Evolutionary conservation across 148 eudicot genomes (phyloP).

Genomic region (Spergularia bocconei): DNA sequence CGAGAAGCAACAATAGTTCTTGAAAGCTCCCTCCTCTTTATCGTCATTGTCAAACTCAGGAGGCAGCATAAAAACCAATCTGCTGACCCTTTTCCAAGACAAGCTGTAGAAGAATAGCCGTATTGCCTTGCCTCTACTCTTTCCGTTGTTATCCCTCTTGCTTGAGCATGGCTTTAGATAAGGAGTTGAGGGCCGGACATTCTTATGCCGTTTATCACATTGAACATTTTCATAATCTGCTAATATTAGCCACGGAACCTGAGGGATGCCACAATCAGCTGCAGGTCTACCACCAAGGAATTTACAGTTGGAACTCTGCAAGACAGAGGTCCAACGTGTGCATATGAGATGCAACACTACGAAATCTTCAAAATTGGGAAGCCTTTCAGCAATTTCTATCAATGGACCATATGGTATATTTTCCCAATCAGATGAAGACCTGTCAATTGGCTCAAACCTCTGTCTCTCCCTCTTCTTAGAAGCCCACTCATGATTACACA

Average conservation of each 20-base stretch:
- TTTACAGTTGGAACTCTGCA: background rate
- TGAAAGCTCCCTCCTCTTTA: background rate
- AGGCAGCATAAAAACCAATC: background rate
- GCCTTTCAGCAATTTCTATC: background rate
- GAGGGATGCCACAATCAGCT: background rate
- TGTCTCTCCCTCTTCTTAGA: background rate
- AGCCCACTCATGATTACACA: background rate
- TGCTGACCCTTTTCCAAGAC: background rate
- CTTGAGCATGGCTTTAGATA: background rate
- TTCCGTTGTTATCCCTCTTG: background rate
- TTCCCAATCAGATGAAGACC: background rate
- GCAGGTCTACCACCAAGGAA: background rate
- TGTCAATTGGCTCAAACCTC: background rate
- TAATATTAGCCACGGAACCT: slow-evolving; percentile 6
- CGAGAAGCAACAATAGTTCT: background rate
- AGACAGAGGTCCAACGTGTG: background rate
- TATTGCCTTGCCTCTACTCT: background rate
- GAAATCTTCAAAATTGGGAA: background rate
- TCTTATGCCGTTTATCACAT: background rate
- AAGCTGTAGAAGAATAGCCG: slow-evolving; percentile 8
- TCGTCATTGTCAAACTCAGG: background rate
- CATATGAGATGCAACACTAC: background rate
- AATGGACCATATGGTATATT: slow-evolving; percentile 3
- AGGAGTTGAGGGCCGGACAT: background rate
- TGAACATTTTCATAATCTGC: background rate